Evolutionary conservation across 148 eudicot species (phyloP).

Genomic region (Rhododendron mucronatum): DNA sequence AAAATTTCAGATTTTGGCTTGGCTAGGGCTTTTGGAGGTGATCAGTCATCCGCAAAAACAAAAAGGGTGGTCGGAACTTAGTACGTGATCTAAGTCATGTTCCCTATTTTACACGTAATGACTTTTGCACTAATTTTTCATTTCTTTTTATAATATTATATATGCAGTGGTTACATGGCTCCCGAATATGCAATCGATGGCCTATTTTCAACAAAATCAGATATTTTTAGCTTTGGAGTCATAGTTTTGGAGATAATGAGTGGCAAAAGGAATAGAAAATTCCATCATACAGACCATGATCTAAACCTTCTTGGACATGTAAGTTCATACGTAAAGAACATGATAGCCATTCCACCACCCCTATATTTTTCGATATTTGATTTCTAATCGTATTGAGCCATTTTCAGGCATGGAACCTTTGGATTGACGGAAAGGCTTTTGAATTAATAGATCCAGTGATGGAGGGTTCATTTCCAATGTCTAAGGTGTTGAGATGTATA

Average conservation of each 20-base stretch:
- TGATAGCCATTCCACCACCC: not conserved
- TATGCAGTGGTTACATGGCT: slow-evolving; percentile 30
- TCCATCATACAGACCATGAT: slow-evolving; percentile 4
- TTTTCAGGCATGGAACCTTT: slow-evolving; percentile 20
- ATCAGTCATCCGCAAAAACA: too few relatives aligned
- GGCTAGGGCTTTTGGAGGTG: too few relatives aligned
- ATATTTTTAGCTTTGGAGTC: slow-evolving; percentile 9
- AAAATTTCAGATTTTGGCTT: too few relatives aligned
- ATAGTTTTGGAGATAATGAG: slow-evolving; percentile 2
- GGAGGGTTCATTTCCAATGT: not conserved
- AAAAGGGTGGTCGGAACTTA: not conserved
- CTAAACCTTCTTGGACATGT: slow-evolving; percentile 8
- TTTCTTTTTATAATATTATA: not conserved
- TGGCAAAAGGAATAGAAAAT: not conserved
- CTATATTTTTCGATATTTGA: not conserved
- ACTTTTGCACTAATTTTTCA: not conserved
- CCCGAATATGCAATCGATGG: slow-evolving; percentile 18
- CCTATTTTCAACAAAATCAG: slow-evolving; percentile 21
- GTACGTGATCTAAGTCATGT: not conserved
- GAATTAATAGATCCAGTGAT: not conserved
- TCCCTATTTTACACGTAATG: not conserved
- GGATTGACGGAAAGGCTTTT: slow-evolving; percentile 8
- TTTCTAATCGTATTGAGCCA: not conserved
- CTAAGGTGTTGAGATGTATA: not conserved
- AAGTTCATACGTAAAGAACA: slow-evolving; percentile 9